Percentiles rank a stretch among this genome's conserved stretches.
phyloP scores from a whole-genome alignment of 83 land plant genomes.

The Thuja plicata region DNA sequence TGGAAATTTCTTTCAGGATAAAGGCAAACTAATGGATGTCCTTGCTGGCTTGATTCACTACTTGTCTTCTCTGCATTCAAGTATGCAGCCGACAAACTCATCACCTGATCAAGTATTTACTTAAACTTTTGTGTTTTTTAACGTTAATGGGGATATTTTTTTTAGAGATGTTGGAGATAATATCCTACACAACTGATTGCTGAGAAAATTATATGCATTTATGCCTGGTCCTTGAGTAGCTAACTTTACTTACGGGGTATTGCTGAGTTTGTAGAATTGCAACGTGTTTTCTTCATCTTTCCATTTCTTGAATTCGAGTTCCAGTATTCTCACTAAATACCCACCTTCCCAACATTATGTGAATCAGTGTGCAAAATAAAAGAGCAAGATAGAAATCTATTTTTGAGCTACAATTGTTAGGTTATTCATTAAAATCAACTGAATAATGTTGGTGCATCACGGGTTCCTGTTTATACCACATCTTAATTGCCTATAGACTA shows the following conservation, averaged over 20 bases:
- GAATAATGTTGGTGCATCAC: neutral
- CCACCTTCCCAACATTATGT: neutral
- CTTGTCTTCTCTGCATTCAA: constrained; percentile 36
- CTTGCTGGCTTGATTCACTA: constrained; percentile 50
- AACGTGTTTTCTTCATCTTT: neutral
- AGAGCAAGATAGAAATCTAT: neutral
- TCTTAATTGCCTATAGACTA: neutral
- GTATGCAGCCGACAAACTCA: neutral
- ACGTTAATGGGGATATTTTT: neutral
- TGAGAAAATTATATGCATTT: neutral
- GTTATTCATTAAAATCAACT: neutral
- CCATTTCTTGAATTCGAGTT: neutral
- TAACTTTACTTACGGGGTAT: neutral
- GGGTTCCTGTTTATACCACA: neutral
- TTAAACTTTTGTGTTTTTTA: neutral
- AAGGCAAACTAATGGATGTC: constrained; percentile 46
- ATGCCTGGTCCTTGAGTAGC: neutral
- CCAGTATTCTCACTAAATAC: neutral
- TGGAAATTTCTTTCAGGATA: constrained; percentile 45
- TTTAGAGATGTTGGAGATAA: neutral
- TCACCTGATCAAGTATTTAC: constrained; percentile 5
- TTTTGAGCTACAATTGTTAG: neutral
- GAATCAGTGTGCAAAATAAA: neutral
- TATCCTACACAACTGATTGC: neutral
- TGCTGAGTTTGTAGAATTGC: neutral